These are phyloP conservation scores for Backusella liffmaniae DNA, from an alignment of 192 early-diverging fungal species.

Conservation along the genomic window DNA sequence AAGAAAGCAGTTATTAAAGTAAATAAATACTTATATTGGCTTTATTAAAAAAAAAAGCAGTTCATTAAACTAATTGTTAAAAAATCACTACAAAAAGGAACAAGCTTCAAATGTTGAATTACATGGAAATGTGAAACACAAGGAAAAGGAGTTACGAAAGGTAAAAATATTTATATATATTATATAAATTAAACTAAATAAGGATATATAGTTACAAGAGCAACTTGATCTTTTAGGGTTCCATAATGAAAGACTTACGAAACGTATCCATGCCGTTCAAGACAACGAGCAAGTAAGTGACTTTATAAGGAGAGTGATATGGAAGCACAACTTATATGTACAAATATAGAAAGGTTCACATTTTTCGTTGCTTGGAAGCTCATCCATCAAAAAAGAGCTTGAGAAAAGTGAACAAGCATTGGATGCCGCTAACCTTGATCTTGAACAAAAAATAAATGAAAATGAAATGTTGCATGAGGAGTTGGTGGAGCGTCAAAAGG, in stretches of 20 bases:
- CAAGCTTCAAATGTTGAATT: conserved; percentile 48
- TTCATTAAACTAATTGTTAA: not conserved
- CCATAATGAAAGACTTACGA: conserved; percentile 60
- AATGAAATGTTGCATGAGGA: conserved; percentile 56
- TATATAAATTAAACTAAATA: not conserved
- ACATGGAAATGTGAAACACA: conserved; percentile 52
- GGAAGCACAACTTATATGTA: not conserved
- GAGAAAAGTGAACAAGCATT: conserved; percentile 50
- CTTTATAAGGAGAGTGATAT: not conserved
- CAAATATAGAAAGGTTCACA: conserved; percentile 34
- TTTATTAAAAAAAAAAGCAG: not conserved
- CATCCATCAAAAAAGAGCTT: conserved; percentile 52
- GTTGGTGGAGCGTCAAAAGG: conserved; percentile 48
- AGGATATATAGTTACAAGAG: conserved; percentile 32
- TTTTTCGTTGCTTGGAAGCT: conserved; percentile 40
- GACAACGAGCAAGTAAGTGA: conserved; percentile 35
- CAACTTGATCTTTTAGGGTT: conserved; percentile 57
- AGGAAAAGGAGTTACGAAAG: conserved; percentile 57
- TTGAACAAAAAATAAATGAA: conserved; percentile 56
- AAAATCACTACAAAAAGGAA: conserved; percentile 39
- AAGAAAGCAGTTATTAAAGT: conserved; percentile 61
- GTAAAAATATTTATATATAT: conserved; percentile 18
- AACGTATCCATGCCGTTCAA: conserved; percentile 57
- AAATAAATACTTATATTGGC: not conserved
- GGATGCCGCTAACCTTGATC: conserved; percentile 47